A percentile compares a stretch with the other conserved stretches of the same genome.
phyloP scores from a whole-genome alignment of 2,329 filamentous ascomycete species.

The Beauveria sp. region DNA sequence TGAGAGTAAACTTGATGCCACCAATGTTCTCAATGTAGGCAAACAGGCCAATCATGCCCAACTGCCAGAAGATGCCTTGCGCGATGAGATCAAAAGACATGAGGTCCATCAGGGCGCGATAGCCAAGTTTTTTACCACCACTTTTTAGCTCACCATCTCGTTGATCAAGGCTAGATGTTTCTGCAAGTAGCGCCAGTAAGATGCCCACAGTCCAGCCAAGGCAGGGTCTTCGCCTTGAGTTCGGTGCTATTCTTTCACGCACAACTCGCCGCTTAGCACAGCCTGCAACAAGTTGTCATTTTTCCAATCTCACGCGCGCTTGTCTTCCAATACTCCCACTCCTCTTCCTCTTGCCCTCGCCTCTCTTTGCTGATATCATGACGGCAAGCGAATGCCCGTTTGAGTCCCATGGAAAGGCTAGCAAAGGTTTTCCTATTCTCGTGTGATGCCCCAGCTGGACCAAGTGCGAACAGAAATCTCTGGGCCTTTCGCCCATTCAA shows the following conservation, averaged over 20 bases:
- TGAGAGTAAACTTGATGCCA: neutral
- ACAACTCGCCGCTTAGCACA: neutral
- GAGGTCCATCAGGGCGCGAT: neutral
- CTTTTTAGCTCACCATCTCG: no score
- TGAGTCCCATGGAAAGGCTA: constrained; percentile 11
- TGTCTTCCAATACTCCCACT: neutral
- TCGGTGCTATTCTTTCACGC: neutral
- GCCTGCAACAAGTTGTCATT: neutral
- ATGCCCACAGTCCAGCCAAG: no score
- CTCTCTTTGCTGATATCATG: neutral
- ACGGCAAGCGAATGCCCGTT: constrained; percentile 1
- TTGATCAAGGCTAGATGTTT: no score
- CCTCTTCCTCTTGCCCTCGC: neutral
- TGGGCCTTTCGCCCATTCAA: constrained; percentile 13
- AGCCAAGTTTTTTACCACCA: neutral
- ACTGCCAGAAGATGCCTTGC: neutral
- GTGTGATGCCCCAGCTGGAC: constrained; percentile 4
- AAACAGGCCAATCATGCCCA: neutral
- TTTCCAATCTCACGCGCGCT: neutral
- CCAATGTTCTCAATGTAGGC: neutral
- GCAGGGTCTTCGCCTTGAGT: no score
- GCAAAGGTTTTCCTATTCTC: constrained; percentile 10
- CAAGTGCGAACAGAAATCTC: constrained; percentile 16
- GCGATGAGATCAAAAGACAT: neutral
- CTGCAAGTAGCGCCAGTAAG: no score